A percentile compares a stretch with the other conserved stretches of the same genome.
These are phyloP conservation scores for Penicillium vulpinum DNA, from an alignment of 2,329 filamentous ascomycete genomes.

Conservation along the genomic window DNA sequence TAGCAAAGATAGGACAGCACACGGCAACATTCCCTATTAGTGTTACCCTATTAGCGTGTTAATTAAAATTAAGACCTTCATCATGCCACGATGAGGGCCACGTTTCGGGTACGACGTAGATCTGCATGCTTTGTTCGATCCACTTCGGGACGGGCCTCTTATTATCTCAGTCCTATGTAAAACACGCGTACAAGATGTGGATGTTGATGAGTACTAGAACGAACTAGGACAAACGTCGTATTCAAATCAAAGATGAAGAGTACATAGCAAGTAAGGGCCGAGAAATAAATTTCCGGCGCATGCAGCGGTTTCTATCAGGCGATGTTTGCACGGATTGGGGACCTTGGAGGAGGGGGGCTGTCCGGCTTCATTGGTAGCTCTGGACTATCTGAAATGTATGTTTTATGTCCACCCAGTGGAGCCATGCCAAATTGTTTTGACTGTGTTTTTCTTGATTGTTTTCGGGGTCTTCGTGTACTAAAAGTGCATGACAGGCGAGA, in stretches of 20 bases:
- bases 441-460: background rate
- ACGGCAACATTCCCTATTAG: no score
- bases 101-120: conserved; percentile 8
- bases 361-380: conserved; percentile 21
- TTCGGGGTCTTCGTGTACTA: background rate
- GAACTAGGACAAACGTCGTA: background rate
- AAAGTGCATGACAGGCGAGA: background rate
- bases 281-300: conserved; percentile 20
- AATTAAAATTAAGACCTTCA: background rate
- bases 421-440: background rate
- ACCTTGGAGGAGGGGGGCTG: conserved; percentile 24
- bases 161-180: conserved; percentile 18
- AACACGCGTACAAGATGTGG: background rate
- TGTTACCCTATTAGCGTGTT: background rate
- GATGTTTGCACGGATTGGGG: conserved; percentile 17
- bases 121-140: conserved; percentile 9
- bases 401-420: conserved; percentile 12
- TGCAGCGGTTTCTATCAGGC: conserved; percentile 24
- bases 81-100: conserved; percentile 9
- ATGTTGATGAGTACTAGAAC: background rate
- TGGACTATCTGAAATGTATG: conserved; percentile 10
- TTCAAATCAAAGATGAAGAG: background rate
- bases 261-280: background rate
- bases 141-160: conserved; percentile 22
- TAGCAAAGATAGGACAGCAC: background rate